A percentile compares a stretch with the other conserved stretches of the same genome.
Conservation (phyloP, 352 stramenopile species). For the Phytophthora meadii region DNA sequence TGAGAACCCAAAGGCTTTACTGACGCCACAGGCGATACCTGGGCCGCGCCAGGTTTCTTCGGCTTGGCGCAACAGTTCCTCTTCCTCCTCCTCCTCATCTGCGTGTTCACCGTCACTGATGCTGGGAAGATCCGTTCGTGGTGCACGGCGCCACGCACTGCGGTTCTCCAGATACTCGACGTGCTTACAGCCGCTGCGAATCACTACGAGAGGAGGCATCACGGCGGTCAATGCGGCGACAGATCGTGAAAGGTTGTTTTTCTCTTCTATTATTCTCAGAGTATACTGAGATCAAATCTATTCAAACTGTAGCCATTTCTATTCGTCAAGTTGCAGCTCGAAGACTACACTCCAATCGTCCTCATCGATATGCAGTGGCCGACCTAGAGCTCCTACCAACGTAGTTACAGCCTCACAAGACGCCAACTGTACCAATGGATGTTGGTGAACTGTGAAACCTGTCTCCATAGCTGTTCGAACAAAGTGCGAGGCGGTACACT, state of each 20-base stretch:
- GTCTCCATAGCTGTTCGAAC: conserved; percentile 38
- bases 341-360: conserved; percentile 66
- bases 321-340: conserved; percentile 44
- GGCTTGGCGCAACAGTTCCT: conserved; percentile 27
- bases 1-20: conserved; percentile 45
- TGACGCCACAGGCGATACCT: conserved; percentile 15
- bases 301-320: conserved; percentile 26
- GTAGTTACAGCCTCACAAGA: conserved; percentile 34
- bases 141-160: conserved; percentile 43
- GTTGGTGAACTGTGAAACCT: conserved; percentile 51
- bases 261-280: conserved; percentile 19
- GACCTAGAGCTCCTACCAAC: conserved; percentile 53
- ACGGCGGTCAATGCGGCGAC: neutral
- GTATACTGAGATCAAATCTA: conserved; percentile 8
- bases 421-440: conserved; percentile 43
- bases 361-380: conserved; percentile 49
- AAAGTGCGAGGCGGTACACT: conserved; percentile 69
- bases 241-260: conserved; percentile 1
- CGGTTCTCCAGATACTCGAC: conserved; percentile 74
- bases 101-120: conserved; percentile 36
- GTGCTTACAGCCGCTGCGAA: conserved; percentile 66
- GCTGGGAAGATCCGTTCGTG: conserved; percentile 27
- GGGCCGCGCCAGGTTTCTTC: conserved; percentile 27
- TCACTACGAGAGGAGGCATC: conserved; percentile 80
- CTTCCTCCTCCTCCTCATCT: conserved; percentile 38